Conservation (phyloP, 257 asterid species). For the Capsicum baccatum region DNA sequence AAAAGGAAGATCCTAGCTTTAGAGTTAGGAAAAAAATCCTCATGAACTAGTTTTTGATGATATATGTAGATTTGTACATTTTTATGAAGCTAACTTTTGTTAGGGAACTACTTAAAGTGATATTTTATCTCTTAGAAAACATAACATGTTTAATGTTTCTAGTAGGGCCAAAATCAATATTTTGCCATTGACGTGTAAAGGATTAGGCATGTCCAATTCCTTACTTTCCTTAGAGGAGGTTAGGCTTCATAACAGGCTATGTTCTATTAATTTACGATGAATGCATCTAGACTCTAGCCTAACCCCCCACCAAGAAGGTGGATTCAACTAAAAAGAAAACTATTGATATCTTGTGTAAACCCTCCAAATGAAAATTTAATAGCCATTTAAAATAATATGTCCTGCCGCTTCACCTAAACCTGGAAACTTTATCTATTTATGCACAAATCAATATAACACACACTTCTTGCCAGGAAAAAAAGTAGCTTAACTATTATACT, state of each 20-base stretch:
- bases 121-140: not conserved
- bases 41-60: not conserved
- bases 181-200: not conserved
- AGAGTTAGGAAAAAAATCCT: not conserved
- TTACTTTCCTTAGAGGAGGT: not conserved
- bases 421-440: not conserved
- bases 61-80: not conserved
- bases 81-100: not conserved
- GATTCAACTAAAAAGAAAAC: not conserved
- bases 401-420: slow-evolving; percentile 9
- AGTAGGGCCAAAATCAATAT: not conserved
- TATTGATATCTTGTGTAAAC: not conserved
- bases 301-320: not conserved
- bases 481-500: slow-evolving; percentile 7
- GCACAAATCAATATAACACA: not conserved
- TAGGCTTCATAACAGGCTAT: not conserved
- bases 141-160: not conserved
- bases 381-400: not conserved
- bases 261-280: not conserved
- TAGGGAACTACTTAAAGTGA: not conserved
- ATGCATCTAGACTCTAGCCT: not conserved
- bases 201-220: not conserved
- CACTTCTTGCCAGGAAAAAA: slow-evolving; percentile 15
- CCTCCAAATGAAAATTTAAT: not conserved
- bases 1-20: not conserved